Conservation (phyloP, 2,329 filamentous ascomycete genomes). For the Tothia fuscella region DNA sequence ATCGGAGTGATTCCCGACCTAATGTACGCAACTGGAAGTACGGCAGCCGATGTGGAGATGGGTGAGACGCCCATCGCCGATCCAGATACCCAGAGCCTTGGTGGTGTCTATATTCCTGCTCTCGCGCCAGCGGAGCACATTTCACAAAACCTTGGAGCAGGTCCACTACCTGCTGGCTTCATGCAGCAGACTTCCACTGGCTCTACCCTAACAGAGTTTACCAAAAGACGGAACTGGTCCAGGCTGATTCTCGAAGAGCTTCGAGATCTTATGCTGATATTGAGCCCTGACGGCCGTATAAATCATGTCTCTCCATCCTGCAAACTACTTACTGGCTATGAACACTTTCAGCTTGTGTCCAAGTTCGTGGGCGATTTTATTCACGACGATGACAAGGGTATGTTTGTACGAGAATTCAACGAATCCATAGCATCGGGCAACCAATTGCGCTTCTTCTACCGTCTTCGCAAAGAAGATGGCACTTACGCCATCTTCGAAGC, state of each 20-base stretch:
- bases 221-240: constrained; percentile 65
- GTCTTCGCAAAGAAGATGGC: constrained; percentile 64
- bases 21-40: too few relatives aligned
- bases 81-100: too few relatives aligned
- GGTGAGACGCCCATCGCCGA: too few relatives aligned
- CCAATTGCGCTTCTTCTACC: constrained; percentile 72
- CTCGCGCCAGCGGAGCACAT: too few relatives aligned
- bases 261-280: constrained; percentile 76
- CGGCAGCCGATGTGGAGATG: too few relatives aligned
- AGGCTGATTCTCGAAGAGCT: constrained; percentile 82
- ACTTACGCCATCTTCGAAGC: constrained; percentile 74
- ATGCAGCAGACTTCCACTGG: constrained; percentile 31
- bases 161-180: constrained; percentile 44
- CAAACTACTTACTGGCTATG: constrained; percentile 62
- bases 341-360: constrained; percentile 56
- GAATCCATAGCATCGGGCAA: constrained; percentile 77
- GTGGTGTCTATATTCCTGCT: too few relatives aligned
- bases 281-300: constrained; percentile 73
- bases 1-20: too few relatives aligned
- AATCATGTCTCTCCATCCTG: constrained; percentile 77
- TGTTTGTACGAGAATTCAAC: constrained; percentile 80
- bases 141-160: too few relatives aligned
- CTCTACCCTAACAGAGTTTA: constrained; percentile 53
- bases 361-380: constrained; percentile 70
- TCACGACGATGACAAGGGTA: constrained; percentile 71